Conservation (phyloP, 306 rosid species). For the Vigna unguiculata region DNA sequence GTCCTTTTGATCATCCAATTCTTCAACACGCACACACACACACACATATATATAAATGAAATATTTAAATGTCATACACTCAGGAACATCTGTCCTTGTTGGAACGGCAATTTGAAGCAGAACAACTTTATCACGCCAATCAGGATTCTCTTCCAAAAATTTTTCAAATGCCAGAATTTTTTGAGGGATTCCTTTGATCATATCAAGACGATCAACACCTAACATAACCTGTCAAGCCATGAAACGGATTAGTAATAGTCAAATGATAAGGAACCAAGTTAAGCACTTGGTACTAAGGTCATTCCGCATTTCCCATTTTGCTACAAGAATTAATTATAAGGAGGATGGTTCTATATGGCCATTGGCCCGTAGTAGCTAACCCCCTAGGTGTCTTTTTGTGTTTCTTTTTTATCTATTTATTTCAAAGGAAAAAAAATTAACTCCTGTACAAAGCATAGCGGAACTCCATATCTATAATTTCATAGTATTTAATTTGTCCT, state of each 20-base stretch:
- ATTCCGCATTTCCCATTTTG: too few relatives aligned
- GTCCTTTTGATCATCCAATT: slow-evolving; percentile 10
- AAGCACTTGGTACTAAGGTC: not conserved
- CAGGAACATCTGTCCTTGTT: slow-evolving; percentile 95
- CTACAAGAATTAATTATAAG: too few relatives aligned
- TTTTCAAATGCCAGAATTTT: slow-evolving; percentile 92
- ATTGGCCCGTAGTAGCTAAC: too few relatives aligned
- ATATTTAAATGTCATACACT: slow-evolving; percentile 64
- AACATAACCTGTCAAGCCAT: slow-evolving; percentile 76
- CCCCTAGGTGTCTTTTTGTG: slow-evolving; percentile 7
- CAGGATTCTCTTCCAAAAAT: slow-evolving; percentile 77
- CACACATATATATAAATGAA: not conserved
- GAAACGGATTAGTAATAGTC: slow-evolving; percentile 29
- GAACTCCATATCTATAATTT: slow-evolving; percentile 7
- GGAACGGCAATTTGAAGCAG: slow-evolving; percentile 97
- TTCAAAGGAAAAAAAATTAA: slow-evolving; percentile 29
- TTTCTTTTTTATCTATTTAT: slow-evolving; percentile 19
- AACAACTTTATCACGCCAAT: slow-evolving; percentile 86
- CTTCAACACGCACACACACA: not conserved
- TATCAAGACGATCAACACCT: slow-evolving; percentile 96
- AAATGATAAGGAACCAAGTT: slow-evolving; percentile 14
- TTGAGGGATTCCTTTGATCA: slow-evolving; percentile 96
- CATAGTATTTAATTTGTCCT: slow-evolving; percentile 18
- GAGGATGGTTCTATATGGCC: too few relatives aligned
- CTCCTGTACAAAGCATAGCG: slow-evolving; percentile 16